Percentiles rank a stretch among this genome's conserved stretches.
Evolutionary conservation across 345 rosid genomes (phyloP).

Genomic region (Populus nigra): DNA sequence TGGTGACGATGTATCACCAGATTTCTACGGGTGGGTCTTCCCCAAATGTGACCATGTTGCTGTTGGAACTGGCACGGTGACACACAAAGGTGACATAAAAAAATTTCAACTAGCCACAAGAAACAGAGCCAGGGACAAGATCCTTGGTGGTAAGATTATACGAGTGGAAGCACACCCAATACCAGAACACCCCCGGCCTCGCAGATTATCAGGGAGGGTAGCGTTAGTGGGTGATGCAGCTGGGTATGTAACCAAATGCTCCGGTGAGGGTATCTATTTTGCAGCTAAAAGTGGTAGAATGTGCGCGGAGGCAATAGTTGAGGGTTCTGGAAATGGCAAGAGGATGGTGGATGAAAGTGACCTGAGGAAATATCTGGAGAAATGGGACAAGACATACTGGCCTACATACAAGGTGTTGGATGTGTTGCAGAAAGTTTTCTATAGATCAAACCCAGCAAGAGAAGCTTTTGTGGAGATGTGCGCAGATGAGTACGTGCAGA

Average conservation of each 20-base stretch:
- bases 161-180: constrained; percentile 93
- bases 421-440: constrained; percentile 80
- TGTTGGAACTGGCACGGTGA: constrained; percentile 90
- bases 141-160: constrained; percentile 81
- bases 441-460: constrained; percentile 83
- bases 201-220: constrained; percentile 61
- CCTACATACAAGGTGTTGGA: constrained; percentile 91
- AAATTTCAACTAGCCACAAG: constrained; percentile 83
- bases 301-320: constrained; percentile 89
- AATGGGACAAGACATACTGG: constrained; percentile 94
- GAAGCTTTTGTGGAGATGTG: constrained; percentile 97
- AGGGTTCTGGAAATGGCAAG: constrained; percentile 77
- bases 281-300: constrained; percentile 95
- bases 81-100: constrained; percentile 91
- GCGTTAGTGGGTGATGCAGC: constrained; percentile 90
- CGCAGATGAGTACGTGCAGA: constrained; percentile 83
- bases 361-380: constrained; percentile 87
- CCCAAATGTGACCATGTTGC: constrained; percentile 97
- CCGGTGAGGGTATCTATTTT: constrained; percentile 86
- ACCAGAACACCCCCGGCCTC: constrained; percentile 85
- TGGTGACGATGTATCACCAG: constrained; percentile 92
- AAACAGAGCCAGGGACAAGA: constrained; percentile 88
- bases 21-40: constrained; percentile 95
- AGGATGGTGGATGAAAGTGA: constrained; percentile 87
- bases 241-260: constrained; percentile 88